Conservation (phyloP, 176 grass and related monocot genomes). For the Cenchrus americanus region DNA sequence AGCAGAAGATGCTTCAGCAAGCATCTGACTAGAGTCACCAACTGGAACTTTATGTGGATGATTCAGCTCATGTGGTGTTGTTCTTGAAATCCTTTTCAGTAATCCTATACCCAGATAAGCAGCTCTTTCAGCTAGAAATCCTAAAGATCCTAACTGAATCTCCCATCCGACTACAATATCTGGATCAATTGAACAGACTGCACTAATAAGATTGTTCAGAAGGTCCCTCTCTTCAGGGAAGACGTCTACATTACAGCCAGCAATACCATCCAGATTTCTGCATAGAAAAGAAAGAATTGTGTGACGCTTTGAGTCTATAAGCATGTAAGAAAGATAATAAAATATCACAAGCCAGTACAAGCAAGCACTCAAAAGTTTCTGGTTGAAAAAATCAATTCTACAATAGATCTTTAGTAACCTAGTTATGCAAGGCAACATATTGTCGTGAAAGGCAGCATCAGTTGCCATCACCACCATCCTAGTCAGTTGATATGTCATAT, state of each 20-base stretch:
- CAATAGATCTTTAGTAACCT: conserved; percentile 21
- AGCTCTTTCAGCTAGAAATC: conserved; percentile 93
- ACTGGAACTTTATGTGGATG: conserved; percentile 52
- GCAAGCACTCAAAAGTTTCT: neutral
- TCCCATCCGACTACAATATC: conserved; percentile 93
- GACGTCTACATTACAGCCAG: conserved; percentile 47
- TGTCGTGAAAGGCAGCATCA: conserved; percentile 10
- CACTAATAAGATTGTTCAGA: conserved; percentile 68
- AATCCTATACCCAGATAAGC: conserved; percentile 76
- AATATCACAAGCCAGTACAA: conserved; percentile 29
- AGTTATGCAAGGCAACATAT: conserved; percentile 26
- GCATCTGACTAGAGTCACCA: conserved; percentile 47
- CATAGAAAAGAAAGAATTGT: conserved; percentile 38
- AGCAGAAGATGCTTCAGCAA: conserved; percentile 62
- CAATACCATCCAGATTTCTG: conserved; percentile 78
- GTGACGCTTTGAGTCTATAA: conserved; percentile 31
- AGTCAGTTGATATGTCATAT: conserved; percentile 15
- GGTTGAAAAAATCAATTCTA: neutral
- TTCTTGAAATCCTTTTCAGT: conserved; percentile 89
- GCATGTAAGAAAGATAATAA: conserved; percentile 11
- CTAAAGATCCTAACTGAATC: conserved; percentile 82
- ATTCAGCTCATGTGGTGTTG: conserved; percentile 56
- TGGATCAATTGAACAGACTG: conserved; percentile 81
- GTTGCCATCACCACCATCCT: conserved; percentile 1
- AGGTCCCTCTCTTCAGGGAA: conserved; percentile 80